phyloP scores from a whole-genome alignment of 2,329 filamentous ascomycete species.

The Penicillium sp. region DNA sequence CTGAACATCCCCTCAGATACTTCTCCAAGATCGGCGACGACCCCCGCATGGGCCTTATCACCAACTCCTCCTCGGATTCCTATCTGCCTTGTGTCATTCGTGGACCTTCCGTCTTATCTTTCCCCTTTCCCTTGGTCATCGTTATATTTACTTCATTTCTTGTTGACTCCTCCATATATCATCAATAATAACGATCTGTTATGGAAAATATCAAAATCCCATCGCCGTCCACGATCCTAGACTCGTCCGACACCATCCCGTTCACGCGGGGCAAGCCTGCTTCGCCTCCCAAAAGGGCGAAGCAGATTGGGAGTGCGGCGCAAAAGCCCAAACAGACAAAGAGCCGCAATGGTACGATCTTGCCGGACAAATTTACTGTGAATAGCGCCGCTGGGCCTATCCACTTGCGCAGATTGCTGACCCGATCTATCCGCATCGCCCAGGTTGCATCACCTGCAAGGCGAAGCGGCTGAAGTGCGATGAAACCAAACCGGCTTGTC shows the following conservation, averaged over 20 bases:
- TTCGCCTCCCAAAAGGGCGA: slow-evolving; percentile 24
- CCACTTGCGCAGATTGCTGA: slow-evolving; percentile 23
- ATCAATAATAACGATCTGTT: slow-evolving; percentile 22
- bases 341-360: slow-evolving; percentile 66
- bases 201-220: slow-evolving; percentile 62
- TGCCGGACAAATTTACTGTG: slow-evolving; percentile 10
- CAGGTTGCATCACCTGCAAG: slow-evolving; percentile 73
- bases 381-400: not conserved
- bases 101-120: slow-evolving; percentile 12
- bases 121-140: not conserved
- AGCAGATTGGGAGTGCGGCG: slow-evolving; percentile 18
- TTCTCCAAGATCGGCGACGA: not conserved
- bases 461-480: slow-evolving; percentile 71
- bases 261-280: slow-evolving; percentile 28
- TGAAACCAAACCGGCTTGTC: slow-evolving; percentile 66
- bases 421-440: slow-evolving; percentile 22
- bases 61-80: not conserved
- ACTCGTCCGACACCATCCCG: slow-evolving; percentile 28
- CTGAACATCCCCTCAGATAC: not conserved
- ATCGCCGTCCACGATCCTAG: slow-evolving; percentile 55
- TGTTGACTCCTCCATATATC: not conserved
- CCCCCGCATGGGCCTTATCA: not conserved
- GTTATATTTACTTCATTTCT: not conserved
- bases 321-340: slow-evolving; percentile 70
- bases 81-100: slow-evolving; percentile 20